phyloP scores from a whole-genome alignment of 768 basidiomycete species.

The Boletus rufocinnamomeus region DNA sequence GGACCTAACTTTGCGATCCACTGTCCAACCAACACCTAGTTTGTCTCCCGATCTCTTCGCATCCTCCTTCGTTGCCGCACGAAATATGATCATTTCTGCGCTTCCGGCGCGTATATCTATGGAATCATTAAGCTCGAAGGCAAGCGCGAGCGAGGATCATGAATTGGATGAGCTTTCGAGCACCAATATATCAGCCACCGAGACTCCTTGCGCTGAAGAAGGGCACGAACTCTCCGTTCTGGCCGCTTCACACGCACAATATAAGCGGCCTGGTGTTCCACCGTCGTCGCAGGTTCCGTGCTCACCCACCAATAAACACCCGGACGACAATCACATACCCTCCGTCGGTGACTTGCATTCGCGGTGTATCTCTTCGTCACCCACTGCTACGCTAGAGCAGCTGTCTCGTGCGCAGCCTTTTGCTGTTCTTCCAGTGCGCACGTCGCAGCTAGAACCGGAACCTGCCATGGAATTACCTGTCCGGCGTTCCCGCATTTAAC shows the following conservation, averaged over 20 bases:
- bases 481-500: constrained; percentile 5
- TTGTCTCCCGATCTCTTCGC: constrained; percentile 11
- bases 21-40: not conserved
- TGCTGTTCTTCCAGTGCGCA: constrained; percentile 29
- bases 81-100: constrained; percentile 25
- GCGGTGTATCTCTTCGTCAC: not conserved
- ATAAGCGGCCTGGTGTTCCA: not conserved
- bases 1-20: not conserved
- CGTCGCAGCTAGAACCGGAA: constrained; percentile 35
- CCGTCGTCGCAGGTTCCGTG: not conserved
- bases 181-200: not conserved
- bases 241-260: not conserved
- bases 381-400: not conserved
- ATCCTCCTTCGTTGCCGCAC: constrained; percentile 24
- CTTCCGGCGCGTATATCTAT: constrained; percentile 33
- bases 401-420: constrained; percentile 20
- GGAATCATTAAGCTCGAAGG: constrained; percentile 32
- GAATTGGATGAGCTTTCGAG: constrained; percentile 27
- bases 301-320: not conserved
- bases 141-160: constrained; percentile 31
- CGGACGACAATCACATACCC: not conserved
- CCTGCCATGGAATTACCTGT: constrained; percentile 35
- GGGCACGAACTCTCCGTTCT: constrained; percentile 22
- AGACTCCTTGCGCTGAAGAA: constrained; percentile 1
- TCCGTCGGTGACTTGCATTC: not conserved